Evolutionary conservation across 176 grass and related monocot genomes (phyloP), one percentile per base, ranked within the genome.

Genomic region (Rhynchospora breviuscula): DNA sequence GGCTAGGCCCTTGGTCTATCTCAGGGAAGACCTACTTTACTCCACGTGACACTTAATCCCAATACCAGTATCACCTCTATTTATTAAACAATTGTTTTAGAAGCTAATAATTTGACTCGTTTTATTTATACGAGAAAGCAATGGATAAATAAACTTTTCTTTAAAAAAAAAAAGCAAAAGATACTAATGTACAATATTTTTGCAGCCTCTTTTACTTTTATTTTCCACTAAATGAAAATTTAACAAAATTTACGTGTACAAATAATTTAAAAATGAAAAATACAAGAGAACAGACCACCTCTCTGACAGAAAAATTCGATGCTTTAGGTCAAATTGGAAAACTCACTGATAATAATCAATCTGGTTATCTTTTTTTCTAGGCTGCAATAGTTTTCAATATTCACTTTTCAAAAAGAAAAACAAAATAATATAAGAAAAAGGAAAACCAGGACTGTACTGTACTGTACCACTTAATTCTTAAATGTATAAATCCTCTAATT

Each of bases 401-500:
- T 40, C 4, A 5, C 35, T 40, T 40, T 40, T 40, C 4, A 40
- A 40, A 40, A 47, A 14, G 26, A 29, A 29, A 29, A 29, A 29
- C 1, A 29, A 19, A 23, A 35, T 1, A 14, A 61, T 8, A 48
- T 0, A 65, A 54, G 35, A 29, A 52, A 5, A 48, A 5, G 2
- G 19, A 43, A 59, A 19, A 40, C 4, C 43, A 8, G 10, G 49
- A 2, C 10, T 47, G 3, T 45, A 83, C 90, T 87, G 18, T 89
- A 87, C 2, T 69, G 10, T 11, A 23, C 46, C 58, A 45, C 35
- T 14, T 0, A 68, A 84, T 31, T 63, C 35, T 14, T 0, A 68
- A 84, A 46, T 63, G 12, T 4, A 1, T 29, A 53, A 56, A 53
- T 83, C 82, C 72, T 87, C 81, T 25, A 21, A 59, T 79, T 59